Percentiles rank a stretch among this genome's conserved stretches.
phyloP scores from a whole-genome alignment of 768 basidiomycete genomes.

The Suillus plorans region DNA sequence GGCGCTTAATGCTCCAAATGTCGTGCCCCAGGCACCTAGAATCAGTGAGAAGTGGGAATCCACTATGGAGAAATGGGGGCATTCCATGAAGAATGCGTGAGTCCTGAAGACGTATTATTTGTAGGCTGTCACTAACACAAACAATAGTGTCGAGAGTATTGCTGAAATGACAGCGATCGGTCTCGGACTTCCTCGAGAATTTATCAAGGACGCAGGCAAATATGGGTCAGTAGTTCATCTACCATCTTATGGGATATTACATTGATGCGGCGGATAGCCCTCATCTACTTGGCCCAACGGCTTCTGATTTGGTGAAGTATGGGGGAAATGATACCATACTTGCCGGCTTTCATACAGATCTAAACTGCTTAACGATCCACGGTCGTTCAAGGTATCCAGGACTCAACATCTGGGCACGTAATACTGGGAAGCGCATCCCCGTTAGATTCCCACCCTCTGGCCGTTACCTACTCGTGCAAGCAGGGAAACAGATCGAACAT shows the following conservation, averaged over 20 bases:
- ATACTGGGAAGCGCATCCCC: slow-evolving; percentile 85
- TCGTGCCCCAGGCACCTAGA: slow-evolving; percentile 63
- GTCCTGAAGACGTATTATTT: slow-evolving; percentile 25
- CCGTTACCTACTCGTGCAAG: slow-evolving; percentile 86
- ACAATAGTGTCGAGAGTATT: slow-evolving; percentile 79
- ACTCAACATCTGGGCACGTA: slow-evolving; percentile 92
- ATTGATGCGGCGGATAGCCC: slow-evolving; percentile 42
- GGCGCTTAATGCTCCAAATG: slow-evolving; percentile 75
- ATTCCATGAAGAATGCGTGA: slow-evolving; percentile 84
- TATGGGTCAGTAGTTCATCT: slow-evolving; percentile 62
- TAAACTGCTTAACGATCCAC: slow-evolving; percentile 92
- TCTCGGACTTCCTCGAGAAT: slow-evolving; percentile 66
- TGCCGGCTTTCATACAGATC: slow-evolving; percentile 92
- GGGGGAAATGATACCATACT: slow-evolving; percentile 79
- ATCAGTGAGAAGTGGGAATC: slow-evolving; percentile 66
- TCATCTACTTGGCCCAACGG: slow-evolving; percentile 91
- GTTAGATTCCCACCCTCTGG: slow-evolving; percentile 84
- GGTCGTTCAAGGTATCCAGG: slow-evolving; percentile 86
- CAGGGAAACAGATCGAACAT: slow-evolving; percentile 94
- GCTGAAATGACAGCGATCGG: slow-evolving; percentile 88
- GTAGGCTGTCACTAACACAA: neutral
- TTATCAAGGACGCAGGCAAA: slow-evolving; percentile 75
- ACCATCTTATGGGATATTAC: neutral
- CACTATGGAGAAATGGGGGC: slow-evolving; percentile 85
- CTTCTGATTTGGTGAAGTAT: slow-evolving; percentile 84